These are phyloP conservation scores for Penicillium cinerascens DNA, from an alignment of 495 filamentous ascomycete genomes.

Conservation along the genomic window DNA sequence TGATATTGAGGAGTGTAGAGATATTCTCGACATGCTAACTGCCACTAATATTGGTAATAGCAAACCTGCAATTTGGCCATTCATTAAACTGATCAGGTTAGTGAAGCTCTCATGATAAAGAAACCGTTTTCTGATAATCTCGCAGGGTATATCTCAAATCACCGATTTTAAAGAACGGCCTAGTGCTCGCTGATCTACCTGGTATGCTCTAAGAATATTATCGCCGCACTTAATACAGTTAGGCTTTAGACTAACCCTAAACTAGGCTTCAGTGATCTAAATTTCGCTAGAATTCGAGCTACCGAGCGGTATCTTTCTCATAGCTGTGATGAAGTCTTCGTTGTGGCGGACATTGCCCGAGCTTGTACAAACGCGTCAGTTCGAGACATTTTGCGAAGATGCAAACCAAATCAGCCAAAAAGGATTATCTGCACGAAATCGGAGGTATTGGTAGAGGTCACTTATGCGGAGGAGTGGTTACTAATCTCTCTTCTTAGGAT, in stretches of 20 bases:
- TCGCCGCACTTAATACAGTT: neutral
- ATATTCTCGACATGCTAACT: conserved; percentile 18
- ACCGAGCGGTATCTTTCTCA: conserved; percentile 27
- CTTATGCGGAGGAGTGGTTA: no score
- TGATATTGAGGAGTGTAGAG: conserved; percentile 17
- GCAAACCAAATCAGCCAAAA: conserved; percentile 10
- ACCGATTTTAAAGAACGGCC: conserved; percentile 3
- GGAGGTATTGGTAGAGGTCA: conserved; percentile 14
- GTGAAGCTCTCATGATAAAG: neutral
- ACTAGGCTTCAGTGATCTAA: conserved; percentile 28
- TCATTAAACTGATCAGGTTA: conserved; percentile 32
- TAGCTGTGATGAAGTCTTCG: conserved; percentile 26
- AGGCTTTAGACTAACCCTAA: no score
- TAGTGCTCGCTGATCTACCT: conserved; percentile 33
- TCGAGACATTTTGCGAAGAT: conserved; percentile 18
- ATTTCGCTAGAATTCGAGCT: conserved; percentile 22
- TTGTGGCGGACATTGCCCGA: conserved; percentile 15
- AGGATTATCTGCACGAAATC: conserved; percentile 26
- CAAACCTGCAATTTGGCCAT: conserved; percentile 29
- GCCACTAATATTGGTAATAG: neutral
- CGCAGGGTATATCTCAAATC: neutral
- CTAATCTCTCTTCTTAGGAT: conserved; percentile 6
- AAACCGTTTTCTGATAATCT: neutral
- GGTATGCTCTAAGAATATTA: conserved; percentile 18
- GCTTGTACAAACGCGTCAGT: conserved; percentile 19